Percentiles rank a stretch among this genome's conserved stretches.
phyloP scores from a whole-genome alignment of 1,284 basidiomycete species.

The Malassezia dermatis region DNA sequence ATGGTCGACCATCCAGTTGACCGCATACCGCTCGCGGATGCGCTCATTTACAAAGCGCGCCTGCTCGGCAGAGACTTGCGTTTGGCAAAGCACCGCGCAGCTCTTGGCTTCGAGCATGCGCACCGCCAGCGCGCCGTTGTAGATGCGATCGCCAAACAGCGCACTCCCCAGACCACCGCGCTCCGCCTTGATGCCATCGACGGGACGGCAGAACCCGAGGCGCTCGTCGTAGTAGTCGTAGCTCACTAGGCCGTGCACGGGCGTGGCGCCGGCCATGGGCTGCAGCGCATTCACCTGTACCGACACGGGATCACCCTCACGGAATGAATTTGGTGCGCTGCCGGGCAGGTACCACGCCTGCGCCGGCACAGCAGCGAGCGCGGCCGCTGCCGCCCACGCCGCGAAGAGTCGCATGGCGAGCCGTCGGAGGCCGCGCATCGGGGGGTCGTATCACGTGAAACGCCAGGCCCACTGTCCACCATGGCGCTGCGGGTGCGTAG shows the following conservation, averaged over 20 bases:
- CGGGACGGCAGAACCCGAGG: constrained; percentile 78
- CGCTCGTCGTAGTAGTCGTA: constrained; percentile 71
- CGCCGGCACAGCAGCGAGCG: not conserved
- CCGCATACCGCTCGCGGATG: constrained; percentile 80
- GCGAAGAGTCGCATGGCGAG: not conserved
- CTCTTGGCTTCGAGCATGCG: constrained; percentile 63
- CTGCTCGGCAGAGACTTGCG: constrained; percentile 60
- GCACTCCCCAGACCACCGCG: constrained; percentile 84
- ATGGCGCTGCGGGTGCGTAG: constrained; percentile 10
- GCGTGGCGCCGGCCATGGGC: constrained; percentile 37
- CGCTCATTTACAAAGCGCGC: constrained; percentile 81
- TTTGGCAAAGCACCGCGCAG: constrained; percentile 67
- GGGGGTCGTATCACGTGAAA: not conserved
- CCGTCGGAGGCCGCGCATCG: not conserved
- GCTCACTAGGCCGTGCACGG: constrained; percentile 36
- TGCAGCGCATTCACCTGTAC: constrained; percentile 47
- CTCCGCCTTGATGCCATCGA: constrained; percentile 64
- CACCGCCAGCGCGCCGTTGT: constrained; percentile 76
- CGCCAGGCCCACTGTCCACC: not conserved
- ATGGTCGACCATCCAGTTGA: constrained; percentile 91
- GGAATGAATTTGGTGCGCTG: constrained; percentile 47
- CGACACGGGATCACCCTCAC: constrained; percentile 42
- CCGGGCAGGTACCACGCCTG: constrained; percentile 49
- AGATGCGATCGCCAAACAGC: constrained; percentile 89
- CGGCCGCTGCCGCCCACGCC: not conserved